Evolutionary conservation across 805 yeast species (phyloP), one percentile per base, ranked within the genome.

Genomic region (Ogataea henricii): DNA sequence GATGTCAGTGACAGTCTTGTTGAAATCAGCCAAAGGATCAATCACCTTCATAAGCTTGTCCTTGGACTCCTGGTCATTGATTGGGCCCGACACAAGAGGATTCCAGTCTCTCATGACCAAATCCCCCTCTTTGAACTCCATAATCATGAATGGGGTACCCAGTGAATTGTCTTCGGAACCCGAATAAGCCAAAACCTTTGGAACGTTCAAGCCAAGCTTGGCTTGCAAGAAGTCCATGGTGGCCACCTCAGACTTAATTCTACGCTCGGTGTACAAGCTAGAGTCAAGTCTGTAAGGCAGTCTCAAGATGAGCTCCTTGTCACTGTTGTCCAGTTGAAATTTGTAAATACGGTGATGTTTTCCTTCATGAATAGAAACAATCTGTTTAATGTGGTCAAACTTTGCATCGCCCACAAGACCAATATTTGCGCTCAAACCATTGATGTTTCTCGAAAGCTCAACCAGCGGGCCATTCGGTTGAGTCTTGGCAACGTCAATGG

Each of bases 341-440:
- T 85, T 82, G 69, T 91, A 92, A 50, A 92, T 73, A 63, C 96
- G 79, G 70, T 92, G 92, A 64, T 89, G 97, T 69, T 89, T 89
- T 46, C 98, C 99, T 67, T 92, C 98, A 62, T 89, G 96, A 51
- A 89, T 77, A 46, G 95, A 85, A 49, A 88, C 80, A 63, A 92
- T 81, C 40, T 91, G 82, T 59, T 82, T 83, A 56, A 89, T 74
- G 43, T 73, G 66, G 26, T 55, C 56, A 26, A 49, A 51, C 8
- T 51, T 51, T 18, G 42, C 33, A 36, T 43, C 54, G 18, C 54
- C 53, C 13, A 62, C 42, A 37, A 59, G 47, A 8, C 40, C 27
- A 12, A 63, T 40, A 40, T 64, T 66, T 9, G 49, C 54, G 5
- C 55, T 40, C 26, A 66, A 30, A 12, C 52, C 57, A 3, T 55